A percentile compares a stretch with the other conserved stretches of the same genome.
These are phyloP conservation scores for Lentinula sp. DNA, from an alignment of 768 basidiomycete species.

Conservation along the genomic window DNA sequence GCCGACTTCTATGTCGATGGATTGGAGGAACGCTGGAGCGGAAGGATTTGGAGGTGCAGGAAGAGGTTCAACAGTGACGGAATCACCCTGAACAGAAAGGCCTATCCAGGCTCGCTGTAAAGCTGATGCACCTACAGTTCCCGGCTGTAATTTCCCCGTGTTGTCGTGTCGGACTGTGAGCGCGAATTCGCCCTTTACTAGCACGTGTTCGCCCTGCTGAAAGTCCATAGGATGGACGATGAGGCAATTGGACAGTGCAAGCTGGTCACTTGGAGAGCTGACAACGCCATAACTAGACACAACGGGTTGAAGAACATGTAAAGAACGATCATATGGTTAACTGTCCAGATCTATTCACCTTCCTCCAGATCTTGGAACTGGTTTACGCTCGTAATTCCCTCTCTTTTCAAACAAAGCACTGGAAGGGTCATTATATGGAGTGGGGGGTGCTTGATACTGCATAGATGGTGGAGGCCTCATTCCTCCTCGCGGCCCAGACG, in stretches of 20 bases:
- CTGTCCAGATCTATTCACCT: conserved; percentile 16
- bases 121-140: conserved; percentile 70
- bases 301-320: conserved; percentile 3
- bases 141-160: conserved; percentile 62
- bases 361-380: conserved; percentile 23
- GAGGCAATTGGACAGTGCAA: conserved; percentile 78
- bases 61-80: conserved; percentile 63
- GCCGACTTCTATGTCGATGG: conserved; percentile 75
- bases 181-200: conserved; percentile 66
- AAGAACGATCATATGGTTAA: not conserved
- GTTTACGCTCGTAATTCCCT: conserved; percentile 34
- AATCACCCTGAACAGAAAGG: conserved; percentile 72
- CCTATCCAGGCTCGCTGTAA: conserved; percentile 88
- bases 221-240: conserved; percentile 81
- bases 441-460: conserved; percentile 32
- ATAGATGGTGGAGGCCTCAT: conserved; percentile 31
- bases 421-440: conserved; percentile 49
- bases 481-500: conserved; percentile 28
- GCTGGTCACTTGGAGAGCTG: conserved; percentile 52
- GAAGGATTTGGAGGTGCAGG: conserved; percentile 42
- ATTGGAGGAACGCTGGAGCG: conserved; percentile 62
- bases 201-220: conserved; percentile 61
- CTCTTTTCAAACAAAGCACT: conserved; percentile 45
- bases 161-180: conserved; percentile 78
- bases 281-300: conserved; percentile 48